Conservation (phyloP, 1,139 yeast genomes). For the Taphrina betulina region DNA sequence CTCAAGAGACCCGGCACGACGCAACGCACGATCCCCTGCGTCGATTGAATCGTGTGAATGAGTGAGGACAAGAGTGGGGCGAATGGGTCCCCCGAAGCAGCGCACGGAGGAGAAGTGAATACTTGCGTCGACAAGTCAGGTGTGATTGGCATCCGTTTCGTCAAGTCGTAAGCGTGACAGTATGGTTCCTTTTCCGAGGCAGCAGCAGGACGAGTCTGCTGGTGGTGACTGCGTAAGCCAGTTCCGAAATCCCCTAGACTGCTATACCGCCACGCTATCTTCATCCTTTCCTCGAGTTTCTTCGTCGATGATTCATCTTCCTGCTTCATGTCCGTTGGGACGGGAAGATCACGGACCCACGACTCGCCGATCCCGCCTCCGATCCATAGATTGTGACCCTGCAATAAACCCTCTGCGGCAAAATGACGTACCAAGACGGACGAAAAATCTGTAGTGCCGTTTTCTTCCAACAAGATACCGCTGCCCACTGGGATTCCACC, state of each 20-base stretch:
- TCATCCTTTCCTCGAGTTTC: conserved; percentile 51
- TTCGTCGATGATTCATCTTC: conserved; percentile 53
- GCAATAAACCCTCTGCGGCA: conserved; percentile 77
- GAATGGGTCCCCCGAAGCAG: conserved; percentile 25
- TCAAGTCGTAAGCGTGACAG: conserved; percentile 37
- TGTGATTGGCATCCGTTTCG: conserved; percentile 33
- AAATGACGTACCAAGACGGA: conserved; percentile 69
- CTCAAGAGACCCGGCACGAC: conserved; percentile 74
- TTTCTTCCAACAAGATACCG: conserved; percentile 71
- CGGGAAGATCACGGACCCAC: conserved; percentile 79
- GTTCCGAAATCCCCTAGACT: conserved; percentile 47
- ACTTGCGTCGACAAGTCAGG: not conserved
- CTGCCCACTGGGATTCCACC: conserved; percentile 82
- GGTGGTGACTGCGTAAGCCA: conserved; percentile 8
- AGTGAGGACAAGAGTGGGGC: conserved; percentile 34
- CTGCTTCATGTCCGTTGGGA: conserved; percentile 42
- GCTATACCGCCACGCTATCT: conserved; percentile 88
- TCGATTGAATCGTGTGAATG: conserved; percentile 27
- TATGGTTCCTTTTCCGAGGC: conserved; percentile 30
- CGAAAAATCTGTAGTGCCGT: conserved; percentile 85
- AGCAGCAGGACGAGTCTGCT: conserved; percentile 4
- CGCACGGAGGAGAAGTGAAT: conserved; percentile 13
- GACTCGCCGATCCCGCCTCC: conserved; percentile 61
- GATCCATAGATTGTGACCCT: conserved; percentile 51
- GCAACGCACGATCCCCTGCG: conserved; percentile 54